These are phyloP conservation scores for Geosmithia putterillii DNA, from an alignment of 2,329 filamentous ascomycete species.

Conservation along the genomic window DNA sequence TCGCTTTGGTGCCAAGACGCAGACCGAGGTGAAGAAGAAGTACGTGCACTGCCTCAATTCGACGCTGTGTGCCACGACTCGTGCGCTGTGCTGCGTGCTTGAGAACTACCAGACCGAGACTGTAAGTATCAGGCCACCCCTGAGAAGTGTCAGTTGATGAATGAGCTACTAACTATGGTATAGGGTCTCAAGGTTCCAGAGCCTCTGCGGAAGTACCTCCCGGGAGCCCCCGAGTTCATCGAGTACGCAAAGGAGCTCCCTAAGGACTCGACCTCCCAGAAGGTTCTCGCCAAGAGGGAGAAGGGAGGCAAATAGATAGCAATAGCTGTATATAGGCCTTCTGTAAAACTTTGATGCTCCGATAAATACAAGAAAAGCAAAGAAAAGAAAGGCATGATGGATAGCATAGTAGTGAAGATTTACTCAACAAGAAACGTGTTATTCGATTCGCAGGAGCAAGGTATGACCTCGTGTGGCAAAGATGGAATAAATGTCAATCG, in stretches of 20 bases:
- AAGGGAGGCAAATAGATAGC: constrained; percentile 14
- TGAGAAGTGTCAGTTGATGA: not conserved
- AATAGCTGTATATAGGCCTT: not conserved
- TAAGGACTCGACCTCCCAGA: constrained; percentile 42
- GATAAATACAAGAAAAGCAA: no score
- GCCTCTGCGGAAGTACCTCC: constrained; percentile 78
- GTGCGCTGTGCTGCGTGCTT: constrained; percentile 84
- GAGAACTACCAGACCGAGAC: constrained; percentile 95
- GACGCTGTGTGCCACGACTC: constrained; percentile 80
- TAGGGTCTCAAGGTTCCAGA: constrained; percentile 71
- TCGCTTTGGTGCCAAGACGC: constrained; percentile 76
- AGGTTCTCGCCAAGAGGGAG: constrained; percentile 13
- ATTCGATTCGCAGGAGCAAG: not conserved
- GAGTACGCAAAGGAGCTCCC: constrained; percentile 78
- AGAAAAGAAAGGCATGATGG: not conserved
- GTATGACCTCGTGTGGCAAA: no score
- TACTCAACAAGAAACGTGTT: not conserved
- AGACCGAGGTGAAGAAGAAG: constrained; percentile 72
- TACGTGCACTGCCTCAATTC: constrained; percentile 92
- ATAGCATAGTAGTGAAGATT: not conserved
- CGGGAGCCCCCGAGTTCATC: constrained; percentile 79
- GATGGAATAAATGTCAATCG: no score
- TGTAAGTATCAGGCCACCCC: constrained; percentile 33
- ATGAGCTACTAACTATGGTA: not conserved
- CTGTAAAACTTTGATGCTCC: no score